phyloP scores from a whole-genome alignment of 78 protist species.

The Pelomyxa schiedti region DNA sequence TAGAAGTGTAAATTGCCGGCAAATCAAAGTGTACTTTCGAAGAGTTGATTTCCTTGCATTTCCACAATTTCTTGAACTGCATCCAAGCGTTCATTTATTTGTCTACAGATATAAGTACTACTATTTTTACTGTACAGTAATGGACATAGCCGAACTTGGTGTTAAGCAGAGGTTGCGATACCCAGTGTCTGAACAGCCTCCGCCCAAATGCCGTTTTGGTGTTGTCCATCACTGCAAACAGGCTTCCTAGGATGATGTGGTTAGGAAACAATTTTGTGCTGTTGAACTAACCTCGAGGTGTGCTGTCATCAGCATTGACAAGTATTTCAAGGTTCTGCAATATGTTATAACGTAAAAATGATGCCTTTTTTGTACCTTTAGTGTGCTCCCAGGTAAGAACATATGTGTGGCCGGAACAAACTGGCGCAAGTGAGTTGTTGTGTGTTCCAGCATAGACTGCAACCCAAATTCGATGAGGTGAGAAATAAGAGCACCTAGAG shows the following conservation, averaged over 20 bases:
- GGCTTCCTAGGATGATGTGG: too few species aligned
- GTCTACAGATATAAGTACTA: not conserved
- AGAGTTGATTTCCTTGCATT: not conserved
- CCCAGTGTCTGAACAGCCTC: constrained; percentile 36
- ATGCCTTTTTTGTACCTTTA: not conserved
- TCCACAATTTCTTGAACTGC: not conserved
- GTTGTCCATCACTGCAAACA: constrained; percentile 33
- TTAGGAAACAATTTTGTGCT: too few species aligned
- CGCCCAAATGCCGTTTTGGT: constrained; percentile 32
- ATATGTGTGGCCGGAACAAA: constrained; percentile 9
- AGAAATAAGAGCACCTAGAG: not conserved
- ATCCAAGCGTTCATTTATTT: not conserved
- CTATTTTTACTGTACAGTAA: not conserved
- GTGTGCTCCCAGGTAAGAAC: constrained; percentile 25
- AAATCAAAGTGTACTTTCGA: not conserved
- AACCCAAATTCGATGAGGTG: not conserved
- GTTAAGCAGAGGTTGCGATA: constrained; percentile 32
- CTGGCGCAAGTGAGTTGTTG: constrained; percentile 18
- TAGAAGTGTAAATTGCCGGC: not conserved
- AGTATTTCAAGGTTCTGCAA: constrained; percentile 24
- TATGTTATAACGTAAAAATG: not conserved
- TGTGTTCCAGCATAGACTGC: not conserved
- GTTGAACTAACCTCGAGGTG: constrained; percentile 36
- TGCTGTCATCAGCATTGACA: constrained; percentile 11
- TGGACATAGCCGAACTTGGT: constrained; percentile 6